phyloP scores from a whole-genome alignment of 2,329 filamentous ascomycete species.

The Mycocentrospora acerina region DNA sequence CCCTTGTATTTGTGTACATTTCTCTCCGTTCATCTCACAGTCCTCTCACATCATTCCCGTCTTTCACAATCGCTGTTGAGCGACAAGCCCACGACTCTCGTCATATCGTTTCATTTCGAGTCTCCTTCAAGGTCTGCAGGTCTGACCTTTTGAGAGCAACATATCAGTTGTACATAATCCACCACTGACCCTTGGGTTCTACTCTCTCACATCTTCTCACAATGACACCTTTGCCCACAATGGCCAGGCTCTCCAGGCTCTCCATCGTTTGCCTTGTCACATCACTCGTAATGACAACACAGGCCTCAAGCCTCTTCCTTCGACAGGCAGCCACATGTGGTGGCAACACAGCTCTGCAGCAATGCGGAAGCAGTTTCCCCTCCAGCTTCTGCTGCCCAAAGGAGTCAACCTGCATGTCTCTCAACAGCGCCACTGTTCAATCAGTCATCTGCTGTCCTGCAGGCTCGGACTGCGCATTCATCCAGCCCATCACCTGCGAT shows the following conservation, averaged over 20 bases:
- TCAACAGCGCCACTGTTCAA: conserved; percentile 61
- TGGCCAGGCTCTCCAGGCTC: conserved; percentile 35
- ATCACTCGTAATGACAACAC: conserved; percentile 22
- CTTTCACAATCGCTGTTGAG: not conserved
- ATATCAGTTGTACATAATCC: conserved; percentile 1
- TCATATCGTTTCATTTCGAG: not conserved
- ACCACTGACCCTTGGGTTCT: not conserved
- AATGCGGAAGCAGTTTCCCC: conserved; percentile 60
- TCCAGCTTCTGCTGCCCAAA: conserved; percentile 67
- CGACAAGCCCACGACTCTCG: not conserved
- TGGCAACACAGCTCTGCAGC: conserved; percentile 48
- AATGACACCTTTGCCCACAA: conserved; percentile 33
- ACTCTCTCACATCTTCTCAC: conserved; percentile 1
- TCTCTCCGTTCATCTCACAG: not conserved
- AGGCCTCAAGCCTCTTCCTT: conserved; percentile 31
- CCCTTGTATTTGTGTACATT: conserved; percentile 6
- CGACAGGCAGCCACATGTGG: conserved; percentile 51
- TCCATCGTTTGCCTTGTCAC: conserved; percentile 34
- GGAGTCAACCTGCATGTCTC: conserved; percentile 57
- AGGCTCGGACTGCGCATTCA: conserved; percentile 58
- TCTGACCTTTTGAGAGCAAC: conserved; percentile 6
- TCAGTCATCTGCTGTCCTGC: conserved; percentile 71
- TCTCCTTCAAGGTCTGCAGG: conserved; percentile 10
- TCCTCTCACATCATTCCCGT: too few species aligned
- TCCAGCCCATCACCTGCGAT: conserved; percentile 67